A percentile compares a stretch with the other conserved stretches of the same genome.
phyloP scores from a whole-genome alignment of 257 asterid genomes.

The Lantana camara region DNA sequence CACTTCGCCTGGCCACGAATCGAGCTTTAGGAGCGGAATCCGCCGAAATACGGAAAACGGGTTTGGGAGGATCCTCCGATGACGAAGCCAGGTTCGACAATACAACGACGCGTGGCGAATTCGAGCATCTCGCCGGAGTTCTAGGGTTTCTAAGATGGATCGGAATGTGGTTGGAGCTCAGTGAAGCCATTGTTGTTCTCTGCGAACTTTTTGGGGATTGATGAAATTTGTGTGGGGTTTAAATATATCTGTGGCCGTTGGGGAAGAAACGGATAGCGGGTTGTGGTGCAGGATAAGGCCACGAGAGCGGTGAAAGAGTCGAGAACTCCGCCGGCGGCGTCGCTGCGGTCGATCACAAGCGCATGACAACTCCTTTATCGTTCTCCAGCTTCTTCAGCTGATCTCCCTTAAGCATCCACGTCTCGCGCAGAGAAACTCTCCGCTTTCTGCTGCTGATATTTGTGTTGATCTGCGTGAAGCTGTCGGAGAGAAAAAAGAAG shows the following conservation, averaged over 20 bases:
- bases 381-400: too few species aligned
- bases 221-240: not conserved
- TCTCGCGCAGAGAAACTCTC: too few species aligned
- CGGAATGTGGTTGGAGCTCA: conserved; percentile 45
- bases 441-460: too few species aligned
- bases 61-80: conserved; percentile 49
- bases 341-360: too few species aligned
- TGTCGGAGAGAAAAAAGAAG: too few species aligned
- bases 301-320: conserved; percentile 30
- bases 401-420: too few species aligned
- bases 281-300: conserved; percentile 43
- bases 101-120: conserved; percentile 24
- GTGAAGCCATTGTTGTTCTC: conserved; percentile 53
- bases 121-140: conserved; percentile 23
- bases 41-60: conserved; percentile 57
- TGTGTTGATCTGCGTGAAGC: too few species aligned
- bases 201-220: not conserved
- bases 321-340: too few species aligned
- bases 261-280: conserved; percentile 28
- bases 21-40: conserved; percentile 74
- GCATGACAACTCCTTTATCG: too few species aligned
- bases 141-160: conserved; percentile 48
- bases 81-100: conserved; percentile 45
- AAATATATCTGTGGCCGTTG: not conserved
- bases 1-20: conserved; percentile 69